phyloP scores from a whole-genome alignment of 2,329 filamentous ascomycete species.

The Volutella citrinella region DNA sequence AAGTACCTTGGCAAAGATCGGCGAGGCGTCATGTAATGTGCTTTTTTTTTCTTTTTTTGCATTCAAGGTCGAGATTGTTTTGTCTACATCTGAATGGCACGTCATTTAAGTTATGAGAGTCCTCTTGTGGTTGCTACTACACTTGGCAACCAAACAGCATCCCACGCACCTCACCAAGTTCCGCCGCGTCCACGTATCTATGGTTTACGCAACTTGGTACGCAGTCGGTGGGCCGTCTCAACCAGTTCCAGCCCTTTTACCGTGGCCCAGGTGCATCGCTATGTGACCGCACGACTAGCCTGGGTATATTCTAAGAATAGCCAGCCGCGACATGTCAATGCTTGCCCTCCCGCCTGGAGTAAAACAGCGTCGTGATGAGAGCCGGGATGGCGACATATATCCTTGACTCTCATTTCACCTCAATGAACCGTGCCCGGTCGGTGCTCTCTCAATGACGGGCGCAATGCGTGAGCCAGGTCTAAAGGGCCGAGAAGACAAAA shows the following conservation, averaged over 20 bases:
- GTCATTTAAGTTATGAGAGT: no score
- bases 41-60: no score
- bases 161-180: constrained; percentile 13
- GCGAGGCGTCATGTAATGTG: no score
- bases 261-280: constrained; percentile 7
- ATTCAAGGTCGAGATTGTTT: no score
- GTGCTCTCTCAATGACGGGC: constrained; percentile 16
- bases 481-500: constrained; percentile 77
- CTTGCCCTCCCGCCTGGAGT: constrained; percentile 16
- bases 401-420: no score
- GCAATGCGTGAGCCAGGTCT: constrained; percentile 34
- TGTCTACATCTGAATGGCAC: no score
- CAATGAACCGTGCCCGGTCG: no score
- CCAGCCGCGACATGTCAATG: constrained; percentile 18
- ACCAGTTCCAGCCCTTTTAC: no score
- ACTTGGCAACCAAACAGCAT: constrained; percentile 20
- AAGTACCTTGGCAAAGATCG: no score
- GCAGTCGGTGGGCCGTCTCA: constrained; percentile 13
- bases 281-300: constrained; percentile 7
- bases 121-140: constrained; percentile 25
- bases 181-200: constrained; percentile 11
- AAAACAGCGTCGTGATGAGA: no score
- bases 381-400: no score
- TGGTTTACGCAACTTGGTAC: no score
- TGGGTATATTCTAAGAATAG: constrained; percentile 23